phyloP scores from a whole-genome alignment of 306 rosid genomes.

The Parietaria judaica region DNA sequence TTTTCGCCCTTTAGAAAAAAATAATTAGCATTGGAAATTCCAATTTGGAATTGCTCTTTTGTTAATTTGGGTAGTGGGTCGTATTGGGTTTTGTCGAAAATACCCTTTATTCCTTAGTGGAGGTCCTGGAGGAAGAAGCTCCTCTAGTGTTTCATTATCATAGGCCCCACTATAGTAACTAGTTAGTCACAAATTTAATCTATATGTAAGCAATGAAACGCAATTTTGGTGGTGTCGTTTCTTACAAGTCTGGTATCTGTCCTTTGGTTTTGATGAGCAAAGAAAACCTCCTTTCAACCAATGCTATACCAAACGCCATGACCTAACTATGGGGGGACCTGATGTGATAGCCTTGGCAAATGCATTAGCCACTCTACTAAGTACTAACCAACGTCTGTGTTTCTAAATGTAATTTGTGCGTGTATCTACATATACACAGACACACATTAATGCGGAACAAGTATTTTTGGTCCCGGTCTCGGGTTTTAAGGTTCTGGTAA shows the following conservation, averaged over 20 bases:
- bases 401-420: too few species aligned
- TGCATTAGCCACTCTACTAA: conserved; percentile 5
- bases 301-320: conserved; percentile 42
- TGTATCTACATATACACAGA: too few species aligned
- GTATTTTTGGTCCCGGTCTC: too few species aligned
- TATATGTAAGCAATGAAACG: conserved; percentile 29
- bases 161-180: conserved; percentile 39
- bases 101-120: conserved; percentile 19
- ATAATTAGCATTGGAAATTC: not conserved
- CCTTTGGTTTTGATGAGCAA: conserved; percentile 31
- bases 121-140: conserved; percentile 22
- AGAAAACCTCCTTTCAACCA: conserved; percentile 31
- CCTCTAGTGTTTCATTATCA: conserved; percentile 32
- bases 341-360: conserved; percentile 23
- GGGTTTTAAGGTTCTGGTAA: too few species aligned
- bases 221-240: conserved; percentile 24
- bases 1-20: conserved; percentile 13
- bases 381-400: not conserved
- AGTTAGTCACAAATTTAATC: conserved; percentile 24
- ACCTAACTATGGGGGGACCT: conserved; percentile 44
- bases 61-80: not conserved
- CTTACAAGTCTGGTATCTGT: conserved; percentile 52
- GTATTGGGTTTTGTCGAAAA: conserved; percentile 10
- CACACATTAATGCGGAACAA: too few species aligned
- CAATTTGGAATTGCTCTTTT: not conserved